phyloP scores from a whole-genome alignment of 768 basidiomycete genomes.

The Termitomyces titanicus region DNA sequence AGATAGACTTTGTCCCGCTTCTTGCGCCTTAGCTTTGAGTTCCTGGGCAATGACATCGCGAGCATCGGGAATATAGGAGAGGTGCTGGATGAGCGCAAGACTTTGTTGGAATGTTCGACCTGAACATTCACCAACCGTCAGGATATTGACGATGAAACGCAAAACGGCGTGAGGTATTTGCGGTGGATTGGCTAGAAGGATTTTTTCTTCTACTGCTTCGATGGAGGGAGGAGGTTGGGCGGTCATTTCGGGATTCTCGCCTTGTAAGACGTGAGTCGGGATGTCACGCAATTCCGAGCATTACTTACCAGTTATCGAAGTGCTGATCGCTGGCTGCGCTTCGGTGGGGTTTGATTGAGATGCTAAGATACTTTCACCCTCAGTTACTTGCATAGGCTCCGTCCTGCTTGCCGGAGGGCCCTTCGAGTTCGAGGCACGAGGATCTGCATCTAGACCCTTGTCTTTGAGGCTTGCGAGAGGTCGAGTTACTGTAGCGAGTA shows the following conservation, averaged over 20 bases:
- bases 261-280: neutral
- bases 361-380: neutral
- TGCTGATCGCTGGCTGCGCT: slow-evolving; percentile 1
- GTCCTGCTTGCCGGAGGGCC: neutral
- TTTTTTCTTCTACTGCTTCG: slow-evolving; percentile 42
- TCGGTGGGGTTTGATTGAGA: neutral
- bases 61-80: slow-evolving; percentile 85
- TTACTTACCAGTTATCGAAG: slow-evolving; percentile 5
- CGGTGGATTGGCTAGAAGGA: slow-evolving; percentile 68
- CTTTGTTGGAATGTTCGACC: slow-evolving; percentile 95
- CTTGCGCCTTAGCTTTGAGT: slow-evolving; percentile 80
- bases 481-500: slow-evolving; percentile 86
- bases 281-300: neutral
- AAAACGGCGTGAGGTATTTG: slow-evolving; percentile 83
- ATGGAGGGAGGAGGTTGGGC: slow-evolving; percentile 18
- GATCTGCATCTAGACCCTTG: slow-evolving; percentile 25
- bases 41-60: slow-evolving; percentile 89
- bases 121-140: slow-evolving; percentile 97
- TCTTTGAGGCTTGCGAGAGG: slow-evolving; percentile 70
- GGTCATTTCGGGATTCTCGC: slow-evolving; percentile 1
- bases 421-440: slow-evolving; percentile 17
- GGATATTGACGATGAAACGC: slow-evolving; percentile 90
- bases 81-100: slow-evolving; percentile 85
- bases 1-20: slow-evolving; percentile 74
- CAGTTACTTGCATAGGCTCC: slow-evolving; percentile 7